phyloP scores from a whole-genome alignment of 768 basidiomycete species.

The Cystofilobasidium capitatum region DNA sequence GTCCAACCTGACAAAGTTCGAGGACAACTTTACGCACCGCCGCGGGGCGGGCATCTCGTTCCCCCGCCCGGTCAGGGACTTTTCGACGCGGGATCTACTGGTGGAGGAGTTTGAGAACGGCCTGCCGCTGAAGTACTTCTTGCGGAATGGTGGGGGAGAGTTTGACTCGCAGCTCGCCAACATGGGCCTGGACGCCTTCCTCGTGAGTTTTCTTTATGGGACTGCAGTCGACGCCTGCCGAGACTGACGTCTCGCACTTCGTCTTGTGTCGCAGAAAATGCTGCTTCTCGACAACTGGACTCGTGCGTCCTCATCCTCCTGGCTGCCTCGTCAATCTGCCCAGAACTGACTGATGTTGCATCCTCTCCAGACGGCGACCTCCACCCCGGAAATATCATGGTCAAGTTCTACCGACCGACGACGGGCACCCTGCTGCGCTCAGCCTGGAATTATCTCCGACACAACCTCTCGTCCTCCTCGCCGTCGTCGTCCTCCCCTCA shows the following conservation, averaged over 20 bases:
- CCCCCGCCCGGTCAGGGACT: constrained; percentile 55
- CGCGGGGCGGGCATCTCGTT: constrained; percentile 77
- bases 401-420: constrained; percentile 82
- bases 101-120: constrained; percentile 93
- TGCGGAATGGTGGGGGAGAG: constrained; percentile 83
- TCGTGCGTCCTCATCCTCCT: constrained; percentile 43
- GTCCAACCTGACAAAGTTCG: constrained; percentile 73
- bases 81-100: constrained; percentile 50
- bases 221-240: constrained; percentile 6
- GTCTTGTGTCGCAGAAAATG: constrained; percentile 65
- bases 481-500: constrained; percentile 44
- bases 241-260: constrained; percentile 16
- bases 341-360: neutral
- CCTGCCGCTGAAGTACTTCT: constrained; percentile 72
- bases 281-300: constrained; percentile 95
- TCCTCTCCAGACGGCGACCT: constrained; percentile 36
- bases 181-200: constrained; percentile 84
- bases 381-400: constrained; percentile 35
- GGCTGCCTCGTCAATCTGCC: neutral
- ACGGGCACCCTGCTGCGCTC: constrained; percentile 56
- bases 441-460: constrained; percentile 38
- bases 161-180: constrained; percentile 83
- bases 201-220: constrained; percentile 48
- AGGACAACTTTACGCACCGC: constrained; percentile 64
- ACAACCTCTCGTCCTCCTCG: constrained; percentile 29